These are phyloP conservation scores for Backusella macrospora DNA, from an alignment of 192 early-diverging fungal genomes.

Conservation along the genomic window DNA sequence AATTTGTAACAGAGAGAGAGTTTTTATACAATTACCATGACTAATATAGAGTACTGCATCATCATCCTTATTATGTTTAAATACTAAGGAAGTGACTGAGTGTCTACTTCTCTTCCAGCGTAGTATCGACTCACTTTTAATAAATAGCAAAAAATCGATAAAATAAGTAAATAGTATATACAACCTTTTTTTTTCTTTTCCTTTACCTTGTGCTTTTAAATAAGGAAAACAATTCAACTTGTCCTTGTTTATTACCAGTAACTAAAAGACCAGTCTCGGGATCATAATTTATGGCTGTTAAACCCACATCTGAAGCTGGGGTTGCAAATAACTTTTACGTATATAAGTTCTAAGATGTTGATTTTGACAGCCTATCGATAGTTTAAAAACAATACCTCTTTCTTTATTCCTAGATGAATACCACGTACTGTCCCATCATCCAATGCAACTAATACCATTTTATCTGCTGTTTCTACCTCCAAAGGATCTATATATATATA, in stretches of 20 bases:
- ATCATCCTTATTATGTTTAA: conserved; percentile 14
- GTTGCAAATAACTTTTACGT: conserved; percentile 49
- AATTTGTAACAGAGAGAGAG: too few relatives aligned
- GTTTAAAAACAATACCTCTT: conserved; percentile 40
- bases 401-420: conserved; percentile 50
- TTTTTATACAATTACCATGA: conserved; percentile 9
- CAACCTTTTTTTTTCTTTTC: neutral
- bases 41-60: conserved; percentile 20
- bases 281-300: conserved; percentile 44
- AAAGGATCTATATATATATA: conserved; percentile 36
- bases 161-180: neutral
- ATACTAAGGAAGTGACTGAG: conserved; percentile 14
- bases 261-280: conserved; percentile 36
- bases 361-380: neutral
- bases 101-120: conserved; percentile 25
- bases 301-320: conserved; percentile 30
- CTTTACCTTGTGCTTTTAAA: conserved; percentile 44
- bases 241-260: conserved; percentile 49
- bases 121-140: neutral
- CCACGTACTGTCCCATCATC: conserved; percentile 44
- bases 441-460: conserved; percentile 45
- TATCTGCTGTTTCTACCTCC: conserved; percentile 52
- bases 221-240: conserved; percentile 49
- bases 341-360: neutral
- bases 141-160: neutral